Evolutionary conservation across 106 monocot species (phyloP).

Genomic region (Chionographis japonica): DNA sequence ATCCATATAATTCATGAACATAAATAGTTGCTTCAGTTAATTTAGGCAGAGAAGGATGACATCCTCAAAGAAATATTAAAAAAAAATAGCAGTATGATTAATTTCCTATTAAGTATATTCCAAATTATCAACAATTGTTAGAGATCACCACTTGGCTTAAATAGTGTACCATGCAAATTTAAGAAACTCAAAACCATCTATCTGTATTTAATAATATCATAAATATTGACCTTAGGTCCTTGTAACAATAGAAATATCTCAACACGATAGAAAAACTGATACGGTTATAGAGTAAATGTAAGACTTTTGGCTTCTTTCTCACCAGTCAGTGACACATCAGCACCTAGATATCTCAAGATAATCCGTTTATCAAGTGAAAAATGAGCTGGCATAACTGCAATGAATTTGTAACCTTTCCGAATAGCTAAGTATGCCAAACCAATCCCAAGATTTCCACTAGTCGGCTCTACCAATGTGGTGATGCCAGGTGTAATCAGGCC

Average conservation of each 20-base stretch:
- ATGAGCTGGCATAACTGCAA: conserved; percentile 58
- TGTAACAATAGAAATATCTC: background rate
- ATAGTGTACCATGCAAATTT: too few species aligned
- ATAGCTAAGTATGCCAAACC: conserved; percentile 46
- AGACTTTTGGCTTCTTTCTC: conserved; percentile 2
- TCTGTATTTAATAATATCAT: too few species aligned
- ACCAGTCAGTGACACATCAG: conserved; percentile 64
- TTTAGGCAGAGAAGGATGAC: too few species aligned
- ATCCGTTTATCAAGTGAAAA: conserved; percentile 67
- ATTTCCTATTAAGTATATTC: too few species aligned
- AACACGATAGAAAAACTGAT: background rate
- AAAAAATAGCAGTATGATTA: too few species aligned
- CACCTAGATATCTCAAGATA: conserved; percentile 65
- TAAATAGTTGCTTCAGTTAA: too few species aligned
- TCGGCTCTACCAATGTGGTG: conserved; percentile 62
- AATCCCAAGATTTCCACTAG: conserved; percentile 85
- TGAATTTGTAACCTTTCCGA: conserved; percentile 72
- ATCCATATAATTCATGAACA: too few species aligned
- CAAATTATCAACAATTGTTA: too few species aligned
- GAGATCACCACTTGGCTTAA: too few species aligned
- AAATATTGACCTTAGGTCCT: background rate
- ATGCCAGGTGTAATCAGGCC: conserved; percentile 64
- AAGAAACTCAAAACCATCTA: too few species aligned
- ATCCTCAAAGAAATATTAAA: too few species aligned
- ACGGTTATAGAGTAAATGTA: background rate